phyloP scores from a whole-genome alignment of 2,329 filamentous ascomycete genomes.

The Didymosphaeria variabile region DNA sequence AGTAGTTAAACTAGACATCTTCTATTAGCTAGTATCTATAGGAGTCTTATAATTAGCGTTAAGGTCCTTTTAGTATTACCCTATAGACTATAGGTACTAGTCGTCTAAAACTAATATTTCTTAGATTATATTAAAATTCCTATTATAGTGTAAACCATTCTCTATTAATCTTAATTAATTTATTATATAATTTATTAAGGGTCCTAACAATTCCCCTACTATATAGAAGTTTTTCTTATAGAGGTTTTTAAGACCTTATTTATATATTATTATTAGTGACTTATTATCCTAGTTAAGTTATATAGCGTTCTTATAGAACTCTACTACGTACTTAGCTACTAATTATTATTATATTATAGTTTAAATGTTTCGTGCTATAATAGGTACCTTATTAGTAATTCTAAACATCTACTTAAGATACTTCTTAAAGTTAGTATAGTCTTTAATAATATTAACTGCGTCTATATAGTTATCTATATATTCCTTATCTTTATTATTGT shows the following conservation, averaged over 20 bases:
- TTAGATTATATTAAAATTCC: background rate
- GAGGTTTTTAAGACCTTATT: too few species aligned
- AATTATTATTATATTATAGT: background rate
- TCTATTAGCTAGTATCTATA: slow-evolving; percentile 5
- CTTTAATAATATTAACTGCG: slow-evolving; percentile 5
- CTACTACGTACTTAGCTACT: too few species aligned
- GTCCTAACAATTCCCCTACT: too few species aligned
- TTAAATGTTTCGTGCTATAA: background rate
- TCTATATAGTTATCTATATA: slow-evolving; percentile 3
- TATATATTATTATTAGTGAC: too few species aligned
- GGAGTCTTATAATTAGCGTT: background rate
- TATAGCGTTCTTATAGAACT: too few species aligned
- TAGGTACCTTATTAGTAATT: slow-evolving; percentile 2
- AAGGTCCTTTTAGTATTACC: background rate
- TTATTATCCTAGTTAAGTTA: too few species aligned
- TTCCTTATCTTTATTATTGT: background rate
- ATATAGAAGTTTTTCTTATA: too few species aligned
- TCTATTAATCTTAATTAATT: too few species aligned
- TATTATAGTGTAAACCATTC: background rate
- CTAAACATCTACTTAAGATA: background rate
- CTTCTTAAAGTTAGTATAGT: slow-evolving; percentile 1
- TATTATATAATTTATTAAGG: too few species aligned
- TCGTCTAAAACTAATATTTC: background rate
- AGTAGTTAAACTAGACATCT: slow-evolving; percentile 1
- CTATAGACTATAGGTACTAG: background rate